A percentile compares a stretch with the other conserved stretches of the same genome.
Evolutionary conservation across 164 flowering plant genomes (phyloP).

Genomic region (Tinospora cordifolia): DNA sequence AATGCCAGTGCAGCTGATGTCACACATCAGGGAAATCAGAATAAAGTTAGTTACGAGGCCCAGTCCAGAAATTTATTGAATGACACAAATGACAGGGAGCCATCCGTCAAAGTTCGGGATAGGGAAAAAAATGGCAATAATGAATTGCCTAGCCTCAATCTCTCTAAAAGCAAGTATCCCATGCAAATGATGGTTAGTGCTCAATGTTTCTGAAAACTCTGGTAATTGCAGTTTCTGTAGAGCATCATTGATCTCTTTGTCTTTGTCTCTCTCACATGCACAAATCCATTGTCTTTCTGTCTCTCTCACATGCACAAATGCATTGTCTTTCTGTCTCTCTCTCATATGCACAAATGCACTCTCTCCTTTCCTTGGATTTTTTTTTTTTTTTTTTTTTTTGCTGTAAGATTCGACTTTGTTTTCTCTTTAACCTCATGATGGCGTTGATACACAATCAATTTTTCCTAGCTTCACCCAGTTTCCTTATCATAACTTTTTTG

Average conservation of each 20-base stretch:
- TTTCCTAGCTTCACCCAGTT: too few species aligned
- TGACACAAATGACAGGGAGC: slow-evolving; percentile 28
- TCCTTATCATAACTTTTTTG: too few species aligned
- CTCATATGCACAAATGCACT: background rate
- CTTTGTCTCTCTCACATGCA: too few species aligned
- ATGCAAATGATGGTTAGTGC: slow-evolving; percentile 13
- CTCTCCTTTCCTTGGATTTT: background rate
- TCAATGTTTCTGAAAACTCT: background rate
- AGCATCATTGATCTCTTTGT: too few species aligned
- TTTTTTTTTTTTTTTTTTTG: background rate
- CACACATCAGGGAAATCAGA: slow-evolving; percentile 31
- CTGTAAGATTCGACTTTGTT: too few species aligned
- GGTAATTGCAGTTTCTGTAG: background rate
- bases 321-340: too few species aligned
- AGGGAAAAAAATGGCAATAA: slow-evolving; percentile 43
- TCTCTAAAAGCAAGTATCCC: slow-evolving; percentile 8
- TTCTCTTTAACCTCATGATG: background rate
- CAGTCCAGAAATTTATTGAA: slow-evolving; percentile 29
- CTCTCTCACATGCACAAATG: too few species aligned
- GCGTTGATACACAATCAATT: too few species aligned
- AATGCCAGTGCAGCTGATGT: slow-evolving; percentile 32
- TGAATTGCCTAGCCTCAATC: slow-evolving; percentile 31
- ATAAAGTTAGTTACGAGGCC: slow-evolving; percentile 27
- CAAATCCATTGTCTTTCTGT: too few species aligned
- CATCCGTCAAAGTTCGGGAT: slow-evolving; percentile 27